Percentiles rank a stretch among this genome's conserved stretches.
Conservation (phyloP, 176 grass and related monocot genomes). For the Cenchrus americanus region DNA sequence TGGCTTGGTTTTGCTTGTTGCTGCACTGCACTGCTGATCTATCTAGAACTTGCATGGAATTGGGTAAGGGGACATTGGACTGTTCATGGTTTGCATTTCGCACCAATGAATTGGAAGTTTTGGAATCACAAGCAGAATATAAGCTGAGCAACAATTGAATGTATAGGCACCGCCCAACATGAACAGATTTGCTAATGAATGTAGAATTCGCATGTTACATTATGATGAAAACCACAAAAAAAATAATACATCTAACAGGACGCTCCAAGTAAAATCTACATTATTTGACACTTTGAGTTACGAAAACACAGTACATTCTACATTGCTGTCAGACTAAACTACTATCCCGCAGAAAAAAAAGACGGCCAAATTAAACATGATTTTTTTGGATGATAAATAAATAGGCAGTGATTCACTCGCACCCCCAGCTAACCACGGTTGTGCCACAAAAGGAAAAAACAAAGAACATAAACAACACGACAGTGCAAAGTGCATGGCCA, state of each 20-base stretch:
- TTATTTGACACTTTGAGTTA: background rate
- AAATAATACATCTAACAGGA: background rate
- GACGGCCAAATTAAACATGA: background rate
- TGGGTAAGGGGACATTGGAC: background rate
- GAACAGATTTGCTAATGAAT: background rate
- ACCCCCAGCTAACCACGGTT: background rate
- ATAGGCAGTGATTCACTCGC: background rate
- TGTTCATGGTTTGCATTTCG: constrained; percentile 24
- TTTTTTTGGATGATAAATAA: constrained; percentile 5
- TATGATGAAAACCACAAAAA: background rate
- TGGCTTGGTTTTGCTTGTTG: constrained; percentile 10
- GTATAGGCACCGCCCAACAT: background rate
- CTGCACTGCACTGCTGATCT: background rate
- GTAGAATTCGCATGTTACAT: background rate
- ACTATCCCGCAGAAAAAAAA: background rate
- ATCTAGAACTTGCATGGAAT: constrained; percentile 23
- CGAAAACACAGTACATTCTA: background rate
- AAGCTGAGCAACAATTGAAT: background rate
- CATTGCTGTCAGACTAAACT: background rate
- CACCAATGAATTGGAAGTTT: background rate
- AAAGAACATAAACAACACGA: constrained; percentile 5
- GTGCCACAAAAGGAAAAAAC: background rate
- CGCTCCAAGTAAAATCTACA: background rate
- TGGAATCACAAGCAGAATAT: background rate
- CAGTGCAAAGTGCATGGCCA: background rate